Base-by-base conservation (phyloP, 1,284 basidiomycete genomes). In the Bondarzewia mesenterica region DNA sequence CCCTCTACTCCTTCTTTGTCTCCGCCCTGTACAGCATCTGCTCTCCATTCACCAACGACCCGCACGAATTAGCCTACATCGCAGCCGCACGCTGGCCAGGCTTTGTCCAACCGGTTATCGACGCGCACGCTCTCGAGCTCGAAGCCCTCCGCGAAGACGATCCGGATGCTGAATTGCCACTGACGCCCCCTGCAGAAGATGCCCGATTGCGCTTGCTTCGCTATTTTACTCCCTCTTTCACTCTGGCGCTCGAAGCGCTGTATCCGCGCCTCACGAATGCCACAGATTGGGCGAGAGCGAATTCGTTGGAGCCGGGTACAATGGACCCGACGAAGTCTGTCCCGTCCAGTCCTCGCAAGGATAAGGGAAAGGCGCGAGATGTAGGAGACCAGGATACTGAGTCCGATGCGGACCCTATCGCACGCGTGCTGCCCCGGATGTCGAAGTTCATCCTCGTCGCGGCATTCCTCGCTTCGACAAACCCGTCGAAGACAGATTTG, bases 381-480 rank as follows among this genome's bases (percentile, higher is more conserved):
- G 42, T 12, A 35, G 52, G 49, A 1, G 51, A 52, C 21, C 41
- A 46, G 23, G 38, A 41, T 26, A 50, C 49, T 32, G 48, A 52
- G 43, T 48, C 47, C 14, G 55, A 48, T 3, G 53, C 47, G 12
- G 58, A 55, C 21, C 46, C 37, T 2, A 48, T 53, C 6, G 50
- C 64, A 10, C 54, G 53, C 40, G 51, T 56, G n/a, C 65, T 87
- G 20, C 75, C 82, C 2, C 64, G 73, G 0, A 71, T 85, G 64
- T 80, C 80, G 12, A 85, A 85, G 54, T 93, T 85, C 58, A 72
- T 95, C 16, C 67, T 95, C 10, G 64, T 95, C 7, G 88, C 92
- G 0, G 78, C 86, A 0, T 96, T 86, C 62, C 67, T 94, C 27
- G 91, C 91, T 2, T 90, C 87, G 41, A 89, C 86, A 50, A 96